These are phyloP conservation scores for Candida vaughaniae DNA, from an alignment of 805 yeast genomes.

Conservation along the genomic window DNA sequence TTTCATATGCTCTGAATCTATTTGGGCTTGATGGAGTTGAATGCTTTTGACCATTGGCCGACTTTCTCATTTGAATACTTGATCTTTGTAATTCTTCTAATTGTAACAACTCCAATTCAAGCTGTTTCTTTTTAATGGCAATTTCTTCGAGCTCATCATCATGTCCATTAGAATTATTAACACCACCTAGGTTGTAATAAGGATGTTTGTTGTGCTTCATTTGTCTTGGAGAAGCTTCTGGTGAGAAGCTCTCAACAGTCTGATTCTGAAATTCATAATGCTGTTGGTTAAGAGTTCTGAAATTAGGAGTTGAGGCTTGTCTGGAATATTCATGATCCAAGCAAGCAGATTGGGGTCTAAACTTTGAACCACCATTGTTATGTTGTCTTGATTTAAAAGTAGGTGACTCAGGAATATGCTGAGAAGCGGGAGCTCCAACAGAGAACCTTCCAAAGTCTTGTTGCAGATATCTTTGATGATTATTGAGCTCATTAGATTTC, in stretches of 20 bases:
- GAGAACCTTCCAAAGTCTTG: constrained; percentile 15
- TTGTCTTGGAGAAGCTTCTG: constrained; percentile 17
- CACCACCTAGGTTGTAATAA: background rate
- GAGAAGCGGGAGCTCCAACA: constrained; percentile 2
- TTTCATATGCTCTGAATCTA: constrained; percentile 10
- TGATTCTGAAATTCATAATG: constrained; percentile 16
- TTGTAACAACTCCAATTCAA: constrained; percentile 38
- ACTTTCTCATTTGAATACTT: constrained; percentile 10
- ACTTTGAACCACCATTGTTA: constrained; percentile 11
- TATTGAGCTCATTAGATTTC: constrained; percentile 13
- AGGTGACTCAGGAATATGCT: constrained; percentile 11
- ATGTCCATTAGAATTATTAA: constrained; percentile 4
- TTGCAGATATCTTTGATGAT: constrained; percentile 13
- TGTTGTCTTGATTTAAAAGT: constrained; percentile 4
- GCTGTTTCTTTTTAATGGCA: constrained; percentile 34
- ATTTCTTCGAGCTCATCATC: constrained; percentile 30
- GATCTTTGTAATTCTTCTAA: constrained; percentile 16
- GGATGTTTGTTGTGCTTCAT: constrained; percentile 3
- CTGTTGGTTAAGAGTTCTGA: constrained; percentile 8
- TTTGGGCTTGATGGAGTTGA: constrained; percentile 8
- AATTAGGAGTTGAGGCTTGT: constrained; percentile 15
- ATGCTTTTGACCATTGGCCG: background rate
- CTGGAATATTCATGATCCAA: constrained; percentile 10
- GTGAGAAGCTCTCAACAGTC: constrained; percentile 27
- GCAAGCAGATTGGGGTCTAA: constrained; percentile 18